These are phyloP conservation scores for Graphilbum fragrans DNA, from an alignment of 2,329 filamentous ascomycete genomes.

Conservation along the genomic window DNA sequence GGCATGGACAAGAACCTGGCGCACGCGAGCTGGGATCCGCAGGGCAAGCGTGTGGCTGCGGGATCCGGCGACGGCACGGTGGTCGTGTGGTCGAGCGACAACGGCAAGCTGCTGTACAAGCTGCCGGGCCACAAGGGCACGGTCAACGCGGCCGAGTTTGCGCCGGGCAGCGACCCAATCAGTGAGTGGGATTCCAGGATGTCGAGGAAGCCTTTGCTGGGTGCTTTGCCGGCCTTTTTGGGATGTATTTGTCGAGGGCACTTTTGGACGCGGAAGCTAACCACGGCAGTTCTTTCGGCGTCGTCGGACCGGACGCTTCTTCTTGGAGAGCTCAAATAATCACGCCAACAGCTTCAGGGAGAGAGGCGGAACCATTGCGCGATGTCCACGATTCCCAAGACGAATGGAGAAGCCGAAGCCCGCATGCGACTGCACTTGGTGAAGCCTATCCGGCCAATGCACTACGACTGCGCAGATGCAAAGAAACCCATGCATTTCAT, in stretches of 20 bases:
- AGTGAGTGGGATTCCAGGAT: slow-evolving; percentile 57
- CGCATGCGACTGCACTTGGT: too few species aligned
- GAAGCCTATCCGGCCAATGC: too few species aligned
- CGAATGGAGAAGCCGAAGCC: too few species aligned
- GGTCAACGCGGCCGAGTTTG: slow-evolving; percentile 89
- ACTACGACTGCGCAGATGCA: too few species aligned
- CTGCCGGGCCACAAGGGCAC: slow-evolving; percentile 89
- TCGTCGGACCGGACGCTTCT: slow-evolving; percentile 83
- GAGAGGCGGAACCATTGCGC: too few species aligned
- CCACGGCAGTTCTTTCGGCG: slow-evolving; percentile 60
- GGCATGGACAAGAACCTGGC: slow-evolving; percentile 89
- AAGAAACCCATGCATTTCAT: too few species aligned
- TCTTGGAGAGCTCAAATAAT: slow-evolving; percentile 66
- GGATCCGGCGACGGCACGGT: slow-evolving; percentile 86
- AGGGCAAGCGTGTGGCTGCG: slow-evolving; percentile 76
- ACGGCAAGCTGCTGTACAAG: slow-evolving; percentile 88
- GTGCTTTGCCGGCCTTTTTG: too few species aligned
- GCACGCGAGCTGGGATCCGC: slow-evolving; percentile 77
- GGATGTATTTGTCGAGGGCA: too few species aligned
- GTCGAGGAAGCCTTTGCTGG: too few species aligned
- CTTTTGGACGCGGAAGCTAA: too few species aligned
- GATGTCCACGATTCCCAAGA: too few species aligned
- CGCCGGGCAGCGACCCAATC: slow-evolving; percentile 72
- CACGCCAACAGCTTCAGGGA: too few species aligned
- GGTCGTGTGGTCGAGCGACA: slow-evolving; percentile 79